These are phyloP conservation scores for Chaetomium cochliodes DNA, from an alignment of 495 filamentous ascomycete species.

Conservation along the genomic window DNA sequence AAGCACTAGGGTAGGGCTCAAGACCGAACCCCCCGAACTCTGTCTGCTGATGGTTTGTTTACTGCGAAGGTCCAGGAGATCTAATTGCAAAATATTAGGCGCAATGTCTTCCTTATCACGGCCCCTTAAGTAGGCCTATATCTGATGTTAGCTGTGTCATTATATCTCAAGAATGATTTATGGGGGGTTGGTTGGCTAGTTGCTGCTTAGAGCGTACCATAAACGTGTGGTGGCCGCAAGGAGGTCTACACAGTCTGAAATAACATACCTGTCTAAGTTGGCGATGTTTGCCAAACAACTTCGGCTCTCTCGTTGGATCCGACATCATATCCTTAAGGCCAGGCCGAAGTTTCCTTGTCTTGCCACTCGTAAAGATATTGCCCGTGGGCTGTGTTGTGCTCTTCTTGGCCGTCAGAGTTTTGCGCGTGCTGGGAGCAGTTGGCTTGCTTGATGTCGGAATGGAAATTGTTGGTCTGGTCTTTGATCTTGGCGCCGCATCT, in stretches of 20 bases:
- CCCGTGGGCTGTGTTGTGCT: slow-evolving; percentile 20
- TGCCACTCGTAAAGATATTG: slow-evolving; percentile 36
- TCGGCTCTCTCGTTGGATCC: slow-evolving; percentile 37
- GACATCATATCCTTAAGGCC: slow-evolving; percentile 33
- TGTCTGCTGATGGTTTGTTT: slow-evolving; percentile 7
- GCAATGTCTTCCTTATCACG: slow-evolving; percentile 35
- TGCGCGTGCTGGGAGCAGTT: neutral
- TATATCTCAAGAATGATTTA: neutral
- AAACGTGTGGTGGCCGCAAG: no score
- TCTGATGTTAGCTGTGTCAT: neutral
- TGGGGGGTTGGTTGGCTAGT: no score
- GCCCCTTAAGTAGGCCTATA: slow-evolving; percentile 23
- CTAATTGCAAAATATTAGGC: slow-evolving; percentile 21
- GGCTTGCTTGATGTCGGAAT: neutral
- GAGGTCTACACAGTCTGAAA: no score
- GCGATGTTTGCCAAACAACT: slow-evolving; percentile 30
- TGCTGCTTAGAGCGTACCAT: no score
- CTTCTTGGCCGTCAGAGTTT: slow-evolving; percentile 25
- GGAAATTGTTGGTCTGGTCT: slow-evolving; percentile 6
- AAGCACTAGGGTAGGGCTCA: neutral
- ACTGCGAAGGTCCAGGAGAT: slow-evolving; percentile 20
- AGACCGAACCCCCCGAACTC: slow-evolving; percentile 7
- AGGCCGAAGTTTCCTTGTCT: slow-evolving; percentile 23
- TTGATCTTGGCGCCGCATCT: slow-evolving; percentile 7
- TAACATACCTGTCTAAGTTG: slow-evolving; percentile 17